Percentiles rank a stretch among this genome's conserved stretches.
These are phyloP conservation scores for Spathaspora sp. DNA, from an alignment of 805 yeast genomes.

Conservation along the genomic window DNA sequence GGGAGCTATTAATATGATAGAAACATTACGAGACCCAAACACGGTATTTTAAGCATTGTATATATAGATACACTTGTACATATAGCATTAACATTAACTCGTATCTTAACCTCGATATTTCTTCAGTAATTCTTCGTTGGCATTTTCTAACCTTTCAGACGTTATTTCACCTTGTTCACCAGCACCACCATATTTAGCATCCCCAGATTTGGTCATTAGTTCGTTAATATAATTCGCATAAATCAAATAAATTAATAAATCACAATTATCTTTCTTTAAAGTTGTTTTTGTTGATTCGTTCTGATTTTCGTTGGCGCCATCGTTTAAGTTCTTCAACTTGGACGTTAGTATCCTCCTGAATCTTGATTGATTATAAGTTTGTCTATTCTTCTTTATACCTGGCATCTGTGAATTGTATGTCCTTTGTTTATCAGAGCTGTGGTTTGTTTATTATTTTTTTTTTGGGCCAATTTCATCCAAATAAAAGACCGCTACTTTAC, in stretches of 20 bases:
- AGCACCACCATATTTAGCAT: slow-evolving; percentile 26
- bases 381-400: slow-evolving; percentile 6
- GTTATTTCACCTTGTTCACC: slow-evolving; percentile 31
- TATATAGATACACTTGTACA: neutral
- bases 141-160: slow-evolving; percentile 37
- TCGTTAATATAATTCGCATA: slow-evolving; percentile 44
- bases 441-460: neutral
- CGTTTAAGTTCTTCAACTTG: slow-evolving; percentile 1
- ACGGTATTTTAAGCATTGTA: slow-evolving; percentile 10
- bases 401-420: slow-evolving; percentile 1
- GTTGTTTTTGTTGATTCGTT: slow-evolving; percentile 4
- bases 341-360: slow-evolving; percentile 8
- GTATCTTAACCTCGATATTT: slow-evolving; percentile 30
- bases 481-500: neutral
- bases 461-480: neutral
- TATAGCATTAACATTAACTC: too few species aligned
- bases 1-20: slow-evolving; percentile 67
- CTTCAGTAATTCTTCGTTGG: slow-evolving; percentile 26
- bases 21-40: slow-evolving; percentile 33
- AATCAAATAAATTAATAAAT: slow-evolving; percentile 43
- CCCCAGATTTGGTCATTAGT: slow-evolving; percentile 37
- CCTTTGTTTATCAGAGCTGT: neutral
- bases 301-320: slow-evolving; percentile 1
- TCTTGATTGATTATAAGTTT: slow-evolving; percentile 14
- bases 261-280: slow-evolving; percentile 37